Conservation (phyloP, 768 basidiomycete genomes). For the Suillus paluster region DNA sequence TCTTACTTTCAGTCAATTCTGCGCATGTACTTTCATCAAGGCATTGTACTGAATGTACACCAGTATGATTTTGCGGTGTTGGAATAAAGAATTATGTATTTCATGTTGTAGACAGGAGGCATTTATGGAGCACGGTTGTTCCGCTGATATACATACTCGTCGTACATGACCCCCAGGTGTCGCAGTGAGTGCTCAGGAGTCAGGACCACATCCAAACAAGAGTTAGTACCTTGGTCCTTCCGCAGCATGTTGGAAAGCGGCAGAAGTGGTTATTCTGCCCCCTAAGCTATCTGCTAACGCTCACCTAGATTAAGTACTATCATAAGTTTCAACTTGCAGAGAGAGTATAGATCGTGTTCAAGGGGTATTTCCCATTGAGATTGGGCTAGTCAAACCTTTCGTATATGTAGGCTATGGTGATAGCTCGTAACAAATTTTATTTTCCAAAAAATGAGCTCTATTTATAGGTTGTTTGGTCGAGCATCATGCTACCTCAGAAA, state of each 20-base stretch:
- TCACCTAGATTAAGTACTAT: too few relatives aligned
- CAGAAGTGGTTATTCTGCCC: too few relatives aligned
- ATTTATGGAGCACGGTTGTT: not conserved
- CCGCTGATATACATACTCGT: not conserved
- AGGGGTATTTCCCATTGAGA: too few relatives aligned
- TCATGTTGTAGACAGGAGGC: conserved; percentile 8
- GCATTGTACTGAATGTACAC: conserved; percentile 7
- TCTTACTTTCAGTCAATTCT: conserved; percentile 8
- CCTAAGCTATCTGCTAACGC: too few relatives aligned
- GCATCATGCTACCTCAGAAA: conserved; percentile 2
- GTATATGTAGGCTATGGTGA: too few relatives aligned
- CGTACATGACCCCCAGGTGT: not conserved
- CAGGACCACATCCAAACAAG: not conserved
- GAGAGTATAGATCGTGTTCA: too few relatives aligned
- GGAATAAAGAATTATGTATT: conserved; percentile 10
- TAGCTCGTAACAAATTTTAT: too few relatives aligned
- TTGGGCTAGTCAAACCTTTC: too few relatives aligned
- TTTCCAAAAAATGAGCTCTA: not conserved
- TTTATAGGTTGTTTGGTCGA: conserved; percentile 7
- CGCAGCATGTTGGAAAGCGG: too few relatives aligned
- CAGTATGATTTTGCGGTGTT: conserved; percentile 6
- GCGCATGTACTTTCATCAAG: conserved; percentile 9
- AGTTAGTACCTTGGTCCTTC: not conserved
- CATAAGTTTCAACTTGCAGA: too few relatives aligned
- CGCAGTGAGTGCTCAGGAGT: not conserved